Base-by-base conservation (phyloP, 2,329 filamentous ascomycete species). In the Diaporthe sp. region DNA sequence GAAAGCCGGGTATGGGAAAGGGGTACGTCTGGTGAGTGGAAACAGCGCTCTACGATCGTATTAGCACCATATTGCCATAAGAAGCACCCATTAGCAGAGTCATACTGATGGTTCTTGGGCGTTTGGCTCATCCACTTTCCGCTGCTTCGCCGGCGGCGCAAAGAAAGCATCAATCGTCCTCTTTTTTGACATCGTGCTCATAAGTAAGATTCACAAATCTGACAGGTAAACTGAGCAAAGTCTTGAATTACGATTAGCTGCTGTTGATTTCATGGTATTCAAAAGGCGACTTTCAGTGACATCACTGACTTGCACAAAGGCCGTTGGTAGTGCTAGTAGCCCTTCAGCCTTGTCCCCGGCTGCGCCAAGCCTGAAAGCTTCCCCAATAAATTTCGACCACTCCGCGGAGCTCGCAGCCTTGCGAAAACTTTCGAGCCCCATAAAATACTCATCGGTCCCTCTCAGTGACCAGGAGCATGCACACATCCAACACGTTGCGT, bases 141-240 rank as follows among this genome's bases (percentile, higher is more conserved):
- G 83, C 75, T 84, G 85, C 77, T 90, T 87, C 4, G 81, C 76
- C 31, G 85, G 81, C 1, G 89, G 87, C 42, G 86, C 85, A 83
- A 95, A 95, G 85, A 95, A 95, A 15, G 89, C 85, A 76, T 95
- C 92, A 1, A 95, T 86, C 0, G 93, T 94, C 74, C 93, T 88
- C 81, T 93, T 92, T 71, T 84, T 85, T 0, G 85, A 82, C 83
- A 85, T 81, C 74, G 67, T 77, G 25, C 25, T 74, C 31, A 34
- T 68, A 0, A 34, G 17, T 9, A 6, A 22, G 39, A 9, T 10
- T 39, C 34, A 13, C 10, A 25, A 10, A 17, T 28, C 8, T 20
- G 12, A 9, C 22, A 28, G n/a, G 20, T 12, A 37, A 5, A 22
- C 4, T 51, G 22, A 5, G 44, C 0, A 39, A 22, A 34, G 22